Evolutionary conservation across 2,329 filamentous ascomycete species (phyloP).

Genomic region (Epichloe bromicola): DNA sequence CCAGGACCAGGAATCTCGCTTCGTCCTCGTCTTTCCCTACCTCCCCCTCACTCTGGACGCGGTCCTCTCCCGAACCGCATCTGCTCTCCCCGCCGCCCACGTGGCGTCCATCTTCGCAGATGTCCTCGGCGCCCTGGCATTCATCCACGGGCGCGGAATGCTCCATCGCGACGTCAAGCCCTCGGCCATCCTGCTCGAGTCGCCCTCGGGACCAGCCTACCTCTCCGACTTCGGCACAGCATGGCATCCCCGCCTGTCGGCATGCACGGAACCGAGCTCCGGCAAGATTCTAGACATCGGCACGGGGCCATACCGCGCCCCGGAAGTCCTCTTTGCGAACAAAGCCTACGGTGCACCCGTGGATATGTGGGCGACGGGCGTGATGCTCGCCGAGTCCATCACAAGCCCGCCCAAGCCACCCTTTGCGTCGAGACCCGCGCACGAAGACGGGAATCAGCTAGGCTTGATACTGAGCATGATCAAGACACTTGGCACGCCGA

Average conservation of each 20-base stretch:
- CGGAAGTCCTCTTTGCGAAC: constrained; percentile 81
- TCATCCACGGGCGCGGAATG: constrained; percentile 62
- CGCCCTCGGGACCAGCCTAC: constrained; percentile 56
- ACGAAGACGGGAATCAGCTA: constrained; percentile 81
- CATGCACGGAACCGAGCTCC: constrained; percentile 49
- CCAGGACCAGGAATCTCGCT: constrained; percentile 52
- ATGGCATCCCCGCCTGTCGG: constrained; percentile 54
- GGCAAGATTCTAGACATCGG: constrained; percentile 85
- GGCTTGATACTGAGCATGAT: constrained; percentile 88
- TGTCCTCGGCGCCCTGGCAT: constrained; percentile 55
- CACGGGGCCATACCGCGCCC: constrained; percentile 80
- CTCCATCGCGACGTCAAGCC: constrained; percentile 94
- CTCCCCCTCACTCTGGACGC: constrained; percentile 54
- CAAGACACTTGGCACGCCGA: constrained; percentile 78
- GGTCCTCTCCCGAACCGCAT: constrained; percentile 5
- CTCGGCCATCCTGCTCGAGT: constrained; percentile 66
- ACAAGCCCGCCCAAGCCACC: constrained; percentile 44
- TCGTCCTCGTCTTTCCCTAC: constrained; percentile 78
- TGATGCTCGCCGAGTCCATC: constrained; percentile 67
- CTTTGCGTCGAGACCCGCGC: constrained; percentile 62
- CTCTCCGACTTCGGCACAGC: constrained; percentile 88
- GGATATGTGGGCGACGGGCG: constrained; percentile 84
- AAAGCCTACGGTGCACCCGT: constrained; percentile 56
- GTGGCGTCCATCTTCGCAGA: constrained; percentile 42
- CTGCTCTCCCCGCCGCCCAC: constrained; percentile 16